phyloP scores from a whole-genome alignment of 2,329 filamentous ascomycete genomes.

The Zarea fungicola region DNA sequence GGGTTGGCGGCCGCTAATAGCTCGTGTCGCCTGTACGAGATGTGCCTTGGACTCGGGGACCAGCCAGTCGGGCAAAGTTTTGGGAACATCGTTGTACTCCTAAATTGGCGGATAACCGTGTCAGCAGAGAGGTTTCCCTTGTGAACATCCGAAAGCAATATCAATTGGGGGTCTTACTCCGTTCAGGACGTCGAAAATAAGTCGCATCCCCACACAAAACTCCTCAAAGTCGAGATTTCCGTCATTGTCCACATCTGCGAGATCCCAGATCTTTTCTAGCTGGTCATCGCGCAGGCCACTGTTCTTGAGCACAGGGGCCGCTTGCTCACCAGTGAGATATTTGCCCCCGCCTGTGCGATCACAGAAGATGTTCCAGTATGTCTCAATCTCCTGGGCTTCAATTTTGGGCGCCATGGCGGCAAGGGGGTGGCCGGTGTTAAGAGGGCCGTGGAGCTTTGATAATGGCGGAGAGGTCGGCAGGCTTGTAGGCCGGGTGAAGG shows the following conservation, averaged over 20 bases:
- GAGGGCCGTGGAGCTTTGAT: background rate
- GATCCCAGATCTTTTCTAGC: constrained; percentile 95
- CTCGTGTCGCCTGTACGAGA: constrained; percentile 76
- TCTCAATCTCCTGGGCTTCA: constrained; percentile 58
- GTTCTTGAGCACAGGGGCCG: constrained; percentile 59
- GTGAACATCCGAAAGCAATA: background rate
- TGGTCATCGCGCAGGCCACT: constrained; percentile 63
- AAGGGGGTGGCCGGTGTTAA: constrained; percentile 10
- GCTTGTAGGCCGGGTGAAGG: background rate
- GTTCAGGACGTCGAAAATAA: constrained; percentile 96
- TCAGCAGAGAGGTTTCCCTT: constrained; percentile 4
- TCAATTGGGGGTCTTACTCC: constrained; percentile 58
- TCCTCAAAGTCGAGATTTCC: constrained; percentile 98
- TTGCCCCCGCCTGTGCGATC: constrained; percentile 55
- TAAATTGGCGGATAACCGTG: constrained; percentile 31
- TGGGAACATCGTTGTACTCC: constrained; percentile 89
- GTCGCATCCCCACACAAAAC: constrained; percentile 97
- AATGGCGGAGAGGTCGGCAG: background rate
- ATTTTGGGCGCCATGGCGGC: constrained; percentile 54
- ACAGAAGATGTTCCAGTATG: constrained; percentile 62
- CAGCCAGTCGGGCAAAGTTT: constrained; percentile 85
- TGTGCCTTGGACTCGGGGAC: constrained; percentile 93
- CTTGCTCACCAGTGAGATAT: constrained; percentile 56
- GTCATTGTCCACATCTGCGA: constrained; percentile 95
- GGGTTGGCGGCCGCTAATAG: constrained; percentile 71